Conservation (phyloP, 1,139 yeast genomes). For the Diutina mesorugosa region DNA sequence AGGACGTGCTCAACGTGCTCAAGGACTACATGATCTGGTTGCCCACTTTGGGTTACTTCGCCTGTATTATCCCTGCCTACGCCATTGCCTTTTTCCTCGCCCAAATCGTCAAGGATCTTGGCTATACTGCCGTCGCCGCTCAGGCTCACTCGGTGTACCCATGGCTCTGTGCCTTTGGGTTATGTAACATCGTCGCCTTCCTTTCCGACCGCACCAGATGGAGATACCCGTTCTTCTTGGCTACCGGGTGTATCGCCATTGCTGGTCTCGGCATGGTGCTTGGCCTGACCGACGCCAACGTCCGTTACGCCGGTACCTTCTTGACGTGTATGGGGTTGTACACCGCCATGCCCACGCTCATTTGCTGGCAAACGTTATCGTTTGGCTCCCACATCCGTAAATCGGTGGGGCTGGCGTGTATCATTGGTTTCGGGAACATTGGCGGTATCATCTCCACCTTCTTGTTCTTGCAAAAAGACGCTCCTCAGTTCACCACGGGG, state of each 20-base stretch:
- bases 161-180: slow-evolving; percentile 53
- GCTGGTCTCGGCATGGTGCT: slow-evolving; percentile 43
- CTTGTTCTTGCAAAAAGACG: slow-evolving; percentile 20
- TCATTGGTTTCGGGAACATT: neutral
- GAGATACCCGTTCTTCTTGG: slow-evolving; percentile 36
- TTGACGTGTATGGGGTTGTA: slow-evolving; percentile 53
- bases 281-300: slow-evolving; percentile 18
- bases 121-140: slow-evolving; percentile 48
- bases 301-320: slow-evolving; percentile 58
- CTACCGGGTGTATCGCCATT: slow-evolving; percentile 29
- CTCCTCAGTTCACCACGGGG: slow-evolving; percentile 51
- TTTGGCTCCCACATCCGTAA: slow-evolving; percentile 61
- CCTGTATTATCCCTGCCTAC: slow-evolving; percentile 53
- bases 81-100: slow-evolving; percentile 65
- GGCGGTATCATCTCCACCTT: neutral
- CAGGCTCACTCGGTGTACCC: slow-evolving; percentile 64
- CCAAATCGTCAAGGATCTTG: slow-evolving; percentile 42
- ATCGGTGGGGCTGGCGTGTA: slow-evolving; percentile 35
- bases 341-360: slow-evolving; percentile 52
- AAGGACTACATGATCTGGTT: slow-evolving; percentile 27
- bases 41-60: slow-evolving; percentile 49
- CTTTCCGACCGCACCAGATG: slow-evolving; percentile 34
- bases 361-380: slow-evolving; percentile 62
- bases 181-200: slow-evolving; percentile 33
- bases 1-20: neutral